phyloP scores from a whole-genome alignment of 2,329 filamentous ascomycete species.

The Verticillium albo-atrum region DNA sequence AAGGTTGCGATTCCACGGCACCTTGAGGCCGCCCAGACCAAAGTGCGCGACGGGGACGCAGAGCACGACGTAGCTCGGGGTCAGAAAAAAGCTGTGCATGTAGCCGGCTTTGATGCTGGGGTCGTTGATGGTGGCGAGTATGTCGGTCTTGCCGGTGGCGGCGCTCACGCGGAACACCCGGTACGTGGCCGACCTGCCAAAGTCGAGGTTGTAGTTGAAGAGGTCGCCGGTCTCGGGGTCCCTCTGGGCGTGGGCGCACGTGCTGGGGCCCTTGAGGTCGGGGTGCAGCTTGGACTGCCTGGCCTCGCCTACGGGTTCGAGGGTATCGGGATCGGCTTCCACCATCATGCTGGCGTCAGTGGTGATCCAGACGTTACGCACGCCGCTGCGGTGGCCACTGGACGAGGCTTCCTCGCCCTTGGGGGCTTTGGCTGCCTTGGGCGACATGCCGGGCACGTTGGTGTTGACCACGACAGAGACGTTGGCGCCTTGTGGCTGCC shows the following conservation, averaged over 20 bases:
- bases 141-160: constrained; percentile 58
- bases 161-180: constrained; percentile 64
- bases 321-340: constrained; percentile 62
- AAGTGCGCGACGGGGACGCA: constrained; percentile 67
- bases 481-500: constrained; percentile 40
- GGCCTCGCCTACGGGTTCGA: constrained; percentile 66
- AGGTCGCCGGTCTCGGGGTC: constrained; percentile 71
- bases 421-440: constrained; percentile 3
- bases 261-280: constrained; percentile 60
- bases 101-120: constrained; percentile 55
- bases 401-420: constrained; percentile 4
- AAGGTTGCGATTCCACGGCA: constrained; percentile 63
- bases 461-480: constrained; percentile 61
- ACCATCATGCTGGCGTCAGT: constrained; percentile 56
- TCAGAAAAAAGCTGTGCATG: constrained; percentile 79
- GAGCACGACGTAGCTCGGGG: constrained; percentile 65
- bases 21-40: constrained; percentile 49
- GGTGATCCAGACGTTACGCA: constrained; percentile 46
- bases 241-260: constrained; percentile 66
- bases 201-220: constrained; percentile 76
- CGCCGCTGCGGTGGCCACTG: constrained; percentile 26
- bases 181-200: constrained; percentile 56
- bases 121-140: constrained; percentile 62
- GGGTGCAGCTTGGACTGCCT: constrained; percentile 61
- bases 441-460: constrained; percentile 55